Base-by-base conservation (phyloP, 139 green algal species). In the Chlamydomonas urium region DNA sequence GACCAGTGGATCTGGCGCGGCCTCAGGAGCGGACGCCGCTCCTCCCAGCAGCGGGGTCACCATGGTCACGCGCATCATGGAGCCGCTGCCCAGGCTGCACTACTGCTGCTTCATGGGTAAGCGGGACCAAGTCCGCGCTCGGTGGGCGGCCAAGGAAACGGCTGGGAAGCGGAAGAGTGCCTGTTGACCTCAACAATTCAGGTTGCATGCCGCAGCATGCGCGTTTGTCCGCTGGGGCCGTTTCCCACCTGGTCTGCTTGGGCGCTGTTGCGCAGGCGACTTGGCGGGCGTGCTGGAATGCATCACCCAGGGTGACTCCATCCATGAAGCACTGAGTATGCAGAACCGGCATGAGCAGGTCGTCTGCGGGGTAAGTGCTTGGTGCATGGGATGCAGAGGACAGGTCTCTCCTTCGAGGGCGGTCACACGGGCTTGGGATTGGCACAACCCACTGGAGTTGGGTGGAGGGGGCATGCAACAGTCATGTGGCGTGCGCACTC, bases 271-370 rank as follows among this genome's bases (percentile, higher is more conserved):
- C 53, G 23, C 53, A 67, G 60, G 60, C 5, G 60, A 67, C 60
- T 45, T 67, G 33, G 8, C 17, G 10, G 60, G 60, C 32, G 60
- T 67, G 60, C 60, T 67, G 32, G 60, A 67, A 23, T 45, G 31
- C 33, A 45, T 67, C 32, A 47, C 60, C 8, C 19, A 67, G 23
- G 60, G 60, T 6, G 31, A 47, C 8, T 37, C 21, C 60, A 26
- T 67, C 5, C 60, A 67, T 21, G 29, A 26, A 29, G 23, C 60
- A 8, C 6, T 67, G 5, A 47, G 19, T 8, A 67, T 67, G 31
- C 38, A 67, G 33, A 67, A 67, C 29, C 23, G 14, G 60, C 26
- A 45, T 6, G 33, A 42, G 10, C 60, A 67, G 60, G 23, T 26
- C 10, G 60, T 67, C 8, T 45, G 33, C 29, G 60, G 60, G 33